Base-by-base conservation (phyloP, 495 filamentous ascomycete genomes). In the Articulospora tetracladia region DNA sequence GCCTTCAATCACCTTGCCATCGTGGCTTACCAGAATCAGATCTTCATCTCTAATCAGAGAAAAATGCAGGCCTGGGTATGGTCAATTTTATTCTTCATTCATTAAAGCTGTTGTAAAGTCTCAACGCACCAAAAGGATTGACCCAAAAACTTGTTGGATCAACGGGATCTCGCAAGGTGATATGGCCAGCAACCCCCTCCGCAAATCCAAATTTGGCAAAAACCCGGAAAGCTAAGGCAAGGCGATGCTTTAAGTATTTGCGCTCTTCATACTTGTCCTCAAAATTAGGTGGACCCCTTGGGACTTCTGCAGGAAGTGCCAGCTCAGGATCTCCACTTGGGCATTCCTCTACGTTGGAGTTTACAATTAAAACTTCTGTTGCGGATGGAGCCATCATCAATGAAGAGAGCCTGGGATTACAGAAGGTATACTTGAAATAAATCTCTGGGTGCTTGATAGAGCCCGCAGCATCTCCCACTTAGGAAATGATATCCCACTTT, bases 111-210 rank as follows among this genome's bases (percentile, higher is more conserved):
- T 19, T 6, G 17, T 2, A 23, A 17, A 26, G 32, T n/a, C 13
- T 26, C 1, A 12, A 51, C 13, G 82, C 75, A 48, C 89, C 87
- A 62, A 91, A 88, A 0, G 89, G 89, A 61, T 92, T 92, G 19
- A 92, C 88, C 88, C 87, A 91, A 77, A 91, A 90, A 1, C 78
- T 82, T 10, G 68, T 62, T 0, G 84, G 81, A 39, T 88, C 81
- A 4, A 90, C 79, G 19, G 88, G 87, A 66, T 90, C 87, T 17
- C 82, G 72, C 30, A 85, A 60, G 20, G 81, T 84, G 57, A 85
- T 83, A 59, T 84, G 82, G 0, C 82, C 82, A n/a, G 81, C 81
- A 12, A 83, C 77, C 17, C 77, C 77, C 54, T 69, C 67, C n/a
- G 85, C 81, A 61, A 83, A 87, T 19, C 84, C 83, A 57, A 80